Conservation (phyloP, 805 yeast species). For the Tetrapisispora namnaoensis region DNA sequence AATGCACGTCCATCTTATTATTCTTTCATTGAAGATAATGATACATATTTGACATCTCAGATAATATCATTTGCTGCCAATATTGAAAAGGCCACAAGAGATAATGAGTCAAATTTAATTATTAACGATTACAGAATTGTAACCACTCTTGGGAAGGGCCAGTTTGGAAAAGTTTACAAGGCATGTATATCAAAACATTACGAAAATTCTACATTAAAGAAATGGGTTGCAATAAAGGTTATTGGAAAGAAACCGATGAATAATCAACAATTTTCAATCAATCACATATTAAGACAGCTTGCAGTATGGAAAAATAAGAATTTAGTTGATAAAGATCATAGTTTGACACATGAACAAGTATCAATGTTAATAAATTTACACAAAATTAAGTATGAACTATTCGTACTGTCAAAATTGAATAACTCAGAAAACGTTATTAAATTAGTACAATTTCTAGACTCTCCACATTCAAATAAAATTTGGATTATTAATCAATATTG, state of each 20-base stretch:
- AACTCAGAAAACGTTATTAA: slow-evolving; percentile 13
- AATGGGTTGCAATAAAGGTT: slow-evolving; percentile 23
- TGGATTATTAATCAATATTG: slow-evolving; percentile 28
- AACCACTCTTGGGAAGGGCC: slow-evolving; percentile 22
- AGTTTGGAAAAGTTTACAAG: slow-evolving; percentile 27
- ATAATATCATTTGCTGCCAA: slow-evolving; percentile 4
- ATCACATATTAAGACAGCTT: slow-evolving; percentile 24
- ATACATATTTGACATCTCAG: slow-evolving; percentile 3
- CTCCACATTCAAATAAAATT: slow-evolving; percentile 16
- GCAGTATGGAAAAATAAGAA: slow-evolving; percentile 13
- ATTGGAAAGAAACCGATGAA: slow-evolving; percentile 22
- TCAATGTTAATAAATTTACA: slow-evolving; percentile 23
- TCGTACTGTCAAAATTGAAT: slow-evolving; percentile 11
- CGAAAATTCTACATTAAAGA: slow-evolving; percentile 3
- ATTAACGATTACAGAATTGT: slow-evolving; percentile 15
- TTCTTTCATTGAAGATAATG: slow-evolving; percentile 12
- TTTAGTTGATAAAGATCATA: not conserved
- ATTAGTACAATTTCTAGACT: slow-evolving; percentile 22
- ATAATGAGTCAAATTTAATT: not conserved
- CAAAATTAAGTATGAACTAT: slow-evolving; percentile 28
- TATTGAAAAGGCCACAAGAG: slow-evolving; percentile 6
- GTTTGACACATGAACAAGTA: slow-evolving; percentile 17
- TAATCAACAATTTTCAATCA: slow-evolving; percentile 21
- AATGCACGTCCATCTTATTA: slow-evolving; percentile 9
- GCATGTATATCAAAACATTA: slow-evolving; percentile 6